Evolutionary conservation across 768 basidiomycete species (phyloP), one percentile per base, ranked within the genome.

Genomic region (button mushroom (Agaricus bisporus)): DNA sequence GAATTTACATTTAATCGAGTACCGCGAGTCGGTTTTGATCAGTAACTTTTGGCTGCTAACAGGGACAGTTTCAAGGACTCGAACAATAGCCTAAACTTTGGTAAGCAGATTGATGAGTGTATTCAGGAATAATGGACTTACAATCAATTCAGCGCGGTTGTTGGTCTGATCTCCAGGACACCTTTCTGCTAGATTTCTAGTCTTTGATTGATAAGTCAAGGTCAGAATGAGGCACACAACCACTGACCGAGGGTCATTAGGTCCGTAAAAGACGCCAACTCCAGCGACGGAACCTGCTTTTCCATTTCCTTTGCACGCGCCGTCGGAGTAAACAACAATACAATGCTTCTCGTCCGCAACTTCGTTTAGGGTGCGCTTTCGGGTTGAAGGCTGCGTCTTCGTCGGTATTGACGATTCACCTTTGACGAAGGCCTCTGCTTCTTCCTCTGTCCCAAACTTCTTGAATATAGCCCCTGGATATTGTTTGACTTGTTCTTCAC

Each of bases 201-300:
- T 51, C 48, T 46, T 38, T 15, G 15, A 36, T 35, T 15, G 48
- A 38, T n/a, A 22, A 14, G 5, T n/a, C n/a, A 29, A 12, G 11
- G 20, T 35, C 11, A 6, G n/a, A 7, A 18, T n/a, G 14, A 44
- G 28, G 28, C 9, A 28, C 39, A 50, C 18, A 49, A 12, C 41
- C 55, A 58, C 68, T 46, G 43, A 82, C 88, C 88, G 73, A 29
- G 79, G 66, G 66, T 92, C 87, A 54, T 75, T 63, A 9, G 64
- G 68, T 0, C 86, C 90, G 89, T 90, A 98, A 82, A 85, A 98
- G 0, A 98, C 90, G 0, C 95, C 95, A 41, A 93, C 69, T 1
- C 95, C 95, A 0, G 91, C 95, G 39, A 79, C 58, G 0, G 88
- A 77, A 1, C 77, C 81, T 2, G 26, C 28, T 62, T 82, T 69